Base-by-base conservation (phyloP, 306 rosid genomes). In the Vigna angularis region DNA sequence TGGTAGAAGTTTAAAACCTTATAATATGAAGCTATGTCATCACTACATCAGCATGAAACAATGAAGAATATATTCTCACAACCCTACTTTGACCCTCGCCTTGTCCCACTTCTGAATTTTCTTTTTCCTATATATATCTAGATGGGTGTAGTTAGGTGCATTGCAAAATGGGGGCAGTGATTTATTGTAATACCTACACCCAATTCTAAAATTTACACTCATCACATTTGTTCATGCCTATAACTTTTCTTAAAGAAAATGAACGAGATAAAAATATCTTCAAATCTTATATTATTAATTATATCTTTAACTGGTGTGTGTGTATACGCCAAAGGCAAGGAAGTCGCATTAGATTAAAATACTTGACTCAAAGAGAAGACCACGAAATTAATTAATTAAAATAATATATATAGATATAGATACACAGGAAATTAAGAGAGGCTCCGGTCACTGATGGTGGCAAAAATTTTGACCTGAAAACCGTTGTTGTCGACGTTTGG, bases 381-480 rank as follows among this genome's bases (percentile, higher is more conserved):
- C 38, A 65, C 17, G 16, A 50, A 66, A 72, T 42, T 58, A 9
- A 50, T 16, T 61, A 28, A 42, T 42, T 42, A 42, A 40, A 42
- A 42, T 9, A 42, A 62, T 34, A 62, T 34, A 7, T 14, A 59
- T 30, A 2, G 3, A 52, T 3, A 34, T 30, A 30, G 34, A 30
- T 30, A 30, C 12, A 49, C 2, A 16, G 36, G 71, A 70, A 44
- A 63, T 1, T 16, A 75, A 48, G 28, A 55, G 24, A 73, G 70
- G 76, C 44, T 78, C 77, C 70, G 81, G 83, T 83, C 78, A 80
- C 78, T 47, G 55, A 75, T 10, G 77, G 73, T 61, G 83, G 78
- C 86, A 83, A 68, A 88, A 18, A 57, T 78, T 3, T 89, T 84
- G 90, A 87, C 96, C 45, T 17, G 14, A 77, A 68, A 76, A 32